Evolutionary conservation across 2,329 filamentous ascomycete species (phyloP), one percentile per base, ranked within the genome.

Genomic region (Aspergillus carbonarius): DNA sequence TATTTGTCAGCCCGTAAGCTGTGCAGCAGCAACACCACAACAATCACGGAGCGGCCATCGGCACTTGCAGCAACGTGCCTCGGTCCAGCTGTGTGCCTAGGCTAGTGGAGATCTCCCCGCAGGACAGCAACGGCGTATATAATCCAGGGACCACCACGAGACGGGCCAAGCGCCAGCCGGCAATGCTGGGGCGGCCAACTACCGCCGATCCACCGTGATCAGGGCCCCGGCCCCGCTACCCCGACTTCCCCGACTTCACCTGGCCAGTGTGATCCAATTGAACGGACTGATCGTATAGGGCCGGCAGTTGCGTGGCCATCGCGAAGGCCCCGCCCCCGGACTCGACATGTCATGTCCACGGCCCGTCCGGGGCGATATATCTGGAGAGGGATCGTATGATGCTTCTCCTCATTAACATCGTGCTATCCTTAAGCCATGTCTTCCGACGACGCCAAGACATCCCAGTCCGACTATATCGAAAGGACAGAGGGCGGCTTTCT

Each of bases 181-280:
- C 51, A 54, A 25, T 54, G 25, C 9, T 39, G n/a, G n/a, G 51
- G 17, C 25, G 9, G 12, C 13, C 34, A 54, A 42, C 27, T 54
- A 42, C 51, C 51, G 51, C 37, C 51, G 37, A 54, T 54, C 51
- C 51, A 54, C 51, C 51, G 39, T 9, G 25, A 13, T 12, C 17
- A 13, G 42, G 23, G 9, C 23, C 23, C 20, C 23, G 42, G 42
- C 9, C 42, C 42, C 42, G 25, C n/a, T 48, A 48, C 44, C 44
- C 44, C 44, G n/a, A 17, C 15, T 18, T 30, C 12, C 44, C n/a
- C 25, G 5, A 40, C 18, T 10, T 17, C 7, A 7, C 3, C 37
- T 32, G 30, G 30, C 39, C 39, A 20, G 39, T 23, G 18, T 23
- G 23, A 13, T 42, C 39, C 27, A 30, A 30, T 30, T 30, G 6